These are phyloP conservation scores for Eucalyptus melliodora DNA, from an alignment of 345 rosid genomes.

Conservation along the genomic window DNA sequence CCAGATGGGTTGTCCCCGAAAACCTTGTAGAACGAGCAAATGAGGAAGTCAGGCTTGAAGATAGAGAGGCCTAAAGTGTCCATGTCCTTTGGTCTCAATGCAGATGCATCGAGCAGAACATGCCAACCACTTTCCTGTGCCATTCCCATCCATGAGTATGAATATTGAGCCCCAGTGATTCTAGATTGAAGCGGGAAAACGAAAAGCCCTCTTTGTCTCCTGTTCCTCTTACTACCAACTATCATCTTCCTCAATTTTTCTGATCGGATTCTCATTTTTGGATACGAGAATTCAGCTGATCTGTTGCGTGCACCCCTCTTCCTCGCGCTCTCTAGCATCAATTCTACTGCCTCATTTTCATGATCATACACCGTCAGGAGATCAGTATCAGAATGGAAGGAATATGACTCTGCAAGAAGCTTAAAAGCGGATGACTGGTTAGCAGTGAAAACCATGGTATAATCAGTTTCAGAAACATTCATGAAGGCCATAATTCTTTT, in stretches of 20 bases:
- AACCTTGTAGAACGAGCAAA: constrained; percentile 66
- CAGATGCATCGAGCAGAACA: constrained; percentile 69
- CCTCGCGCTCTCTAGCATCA: constrained; percentile 43
- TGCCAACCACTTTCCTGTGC: constrained; percentile 81
- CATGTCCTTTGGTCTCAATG: constrained; percentile 74
- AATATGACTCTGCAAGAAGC: constrained; percentile 62
- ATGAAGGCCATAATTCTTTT: constrained; percentile 52
- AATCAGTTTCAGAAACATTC: constrained; percentile 71
- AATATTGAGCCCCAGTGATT: constrained; percentile 57
- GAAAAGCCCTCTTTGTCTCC: constrained; percentile 44
- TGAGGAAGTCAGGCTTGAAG: constrained; percentile 67
- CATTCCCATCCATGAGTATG: constrained; percentile 70
- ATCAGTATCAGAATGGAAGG: constrained; percentile 30
- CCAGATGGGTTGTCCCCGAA: constrained; percentile 70
- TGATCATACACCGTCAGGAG: constrained; percentile 77
- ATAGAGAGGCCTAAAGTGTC: constrained; percentile 80
- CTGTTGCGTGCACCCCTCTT: constrained; percentile 37
- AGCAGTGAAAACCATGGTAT: constrained; percentile 51
- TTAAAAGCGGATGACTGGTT: constrained; percentile 71
- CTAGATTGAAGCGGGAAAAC: constrained; percentile 81
- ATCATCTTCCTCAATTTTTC: constrained; percentile 45
- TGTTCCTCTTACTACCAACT: constrained; percentile 16
- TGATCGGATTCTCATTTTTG: constrained; percentile 28
- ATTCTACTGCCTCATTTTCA: constrained; percentile 52
- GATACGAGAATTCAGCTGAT: constrained; percentile 68